phyloP scores from a whole-genome alignment of 2,329 filamentous ascomycete species.

The Xylaria sp. region DNA sequence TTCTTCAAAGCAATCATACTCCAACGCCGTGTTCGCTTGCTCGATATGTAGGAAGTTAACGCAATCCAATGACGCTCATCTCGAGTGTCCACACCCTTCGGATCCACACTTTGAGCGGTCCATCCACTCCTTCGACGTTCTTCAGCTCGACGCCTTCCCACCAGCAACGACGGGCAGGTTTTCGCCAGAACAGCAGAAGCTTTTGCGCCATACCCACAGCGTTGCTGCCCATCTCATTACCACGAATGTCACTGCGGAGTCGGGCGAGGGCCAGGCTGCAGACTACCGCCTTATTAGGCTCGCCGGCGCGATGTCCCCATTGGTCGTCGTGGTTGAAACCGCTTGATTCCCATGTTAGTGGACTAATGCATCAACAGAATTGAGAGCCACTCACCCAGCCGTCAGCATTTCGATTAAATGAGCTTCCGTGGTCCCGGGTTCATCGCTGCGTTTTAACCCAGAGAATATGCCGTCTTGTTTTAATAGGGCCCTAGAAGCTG shows the following conservation, averaged over 20 bases:
- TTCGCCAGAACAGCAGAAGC: slow-evolving; percentile 95
- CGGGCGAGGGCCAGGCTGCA: slow-evolving; percentile 95
- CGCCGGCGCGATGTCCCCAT: slow-evolving; percentile 97
- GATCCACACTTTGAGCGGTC: slow-evolving; percentile 97
- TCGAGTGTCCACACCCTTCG: slow-evolving; percentile 97
- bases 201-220: slow-evolving; percentile 99
- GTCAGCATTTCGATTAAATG: slow-evolving; percentile 99
- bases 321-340: slow-evolving; percentile 95
- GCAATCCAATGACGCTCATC: slow-evolving; percentile 93
- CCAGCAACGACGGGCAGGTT: slow-evolving; percentile 96
- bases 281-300: slow-evolving; percentile 98
- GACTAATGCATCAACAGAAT: slow-evolving; percentile 1
- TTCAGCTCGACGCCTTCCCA: slow-evolving; percentile 97
- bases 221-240: slow-evolving; percentile 77
- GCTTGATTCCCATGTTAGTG: slow-evolving; percentile 59
- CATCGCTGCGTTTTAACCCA: slow-evolving; percentile 91
- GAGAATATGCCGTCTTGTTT: slow-evolving; percentile 96
- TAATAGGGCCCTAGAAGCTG: slow-evolving; percentile 85
- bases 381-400: slow-evolving; percentile 76
- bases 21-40: slow-evolving; percentile 43
- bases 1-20: slow-evolving; percentile 33
- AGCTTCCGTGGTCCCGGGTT: slow-evolving; percentile 95
- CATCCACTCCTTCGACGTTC: slow-evolving; percentile 88
- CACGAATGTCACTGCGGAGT: slow-evolving; percentile 89
- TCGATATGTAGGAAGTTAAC: slow-evolving; percentile 56